Base-by-base conservation (phyloP, 1,284 basidiomycete species). In the Austroboletus rostrupii region DNA sequence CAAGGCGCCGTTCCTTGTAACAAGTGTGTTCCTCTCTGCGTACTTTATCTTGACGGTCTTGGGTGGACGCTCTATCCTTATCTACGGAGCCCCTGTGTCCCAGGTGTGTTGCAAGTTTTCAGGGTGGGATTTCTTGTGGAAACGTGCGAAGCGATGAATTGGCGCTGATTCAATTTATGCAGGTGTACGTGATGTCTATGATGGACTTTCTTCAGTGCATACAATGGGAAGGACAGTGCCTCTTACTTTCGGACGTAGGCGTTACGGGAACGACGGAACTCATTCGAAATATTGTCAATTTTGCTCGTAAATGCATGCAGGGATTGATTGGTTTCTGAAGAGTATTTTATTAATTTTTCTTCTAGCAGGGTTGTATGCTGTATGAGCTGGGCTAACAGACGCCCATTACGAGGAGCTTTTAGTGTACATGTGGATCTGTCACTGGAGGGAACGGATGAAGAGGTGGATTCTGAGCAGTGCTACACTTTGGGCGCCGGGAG, bases 131-230 rank as follows among this genome's bases (percentile, higher is more conserved):
- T 9, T 12, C 28, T 29, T 12, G 28, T 12, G 28, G 28, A 29
- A 12, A 12, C 28, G 28, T 12, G 28, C 28, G 28, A 29, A 29
- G 12, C 28, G 12, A 12, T 3, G 11, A 29, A 4, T 29, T 29
- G 11, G 28, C 28, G 12, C 33, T 35, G 4, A 14, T n/a, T 37
- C 14, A 10, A 19, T 37, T 2, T 37, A 17, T 13, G 26, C 41
- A 61, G 57, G 42, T 33, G 20, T 59, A 20, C 26, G 4, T 33
- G 31, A 16, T 11, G 2, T 17, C 32, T n/a, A 13, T 44, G 29
- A n/a, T 29, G 28, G 47, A 60, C 26, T 46, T 48, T 44, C 31
- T 57, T 29, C 45, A 7, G 35, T 61, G 57, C n/a, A 39, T 53
- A 33, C 20, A 51, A 28, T 59, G 59, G 59, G 54, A 57, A 23